A percentile compares a stretch with the other conserved stretches of the same genome.
Evolutionary conservation across 2,329 filamentous ascomycete species (phyloP).

Genomic region (Beauveria scarabaeidicola): DNA sequence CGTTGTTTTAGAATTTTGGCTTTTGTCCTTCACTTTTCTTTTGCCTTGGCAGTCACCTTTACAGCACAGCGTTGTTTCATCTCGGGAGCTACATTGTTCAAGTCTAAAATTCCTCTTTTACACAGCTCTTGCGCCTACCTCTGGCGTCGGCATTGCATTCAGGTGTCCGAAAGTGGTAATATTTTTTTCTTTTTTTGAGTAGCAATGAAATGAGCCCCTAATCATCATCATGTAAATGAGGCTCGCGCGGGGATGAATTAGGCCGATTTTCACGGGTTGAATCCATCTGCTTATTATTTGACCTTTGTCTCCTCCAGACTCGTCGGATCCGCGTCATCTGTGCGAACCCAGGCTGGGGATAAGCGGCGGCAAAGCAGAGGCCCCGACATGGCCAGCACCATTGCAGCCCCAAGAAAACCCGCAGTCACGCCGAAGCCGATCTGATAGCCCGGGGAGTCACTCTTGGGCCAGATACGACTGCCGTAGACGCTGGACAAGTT

Average conservation of each 20-base stretch:
- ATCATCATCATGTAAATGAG: not conserved
- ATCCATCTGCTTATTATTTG: not conserved
- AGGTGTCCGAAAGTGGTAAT: not conserved
- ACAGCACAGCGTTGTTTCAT: not conserved
- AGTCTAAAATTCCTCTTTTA: no score
- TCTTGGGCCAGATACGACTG: slow-evolving; percentile 22
- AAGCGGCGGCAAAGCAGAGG: slow-evolving; percentile 16
- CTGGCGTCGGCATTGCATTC: not conserved
- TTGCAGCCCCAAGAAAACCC: slow-evolving; percentile 19
- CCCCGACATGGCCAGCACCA: slow-evolving; percentile 17
- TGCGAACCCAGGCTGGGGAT: not conserved
- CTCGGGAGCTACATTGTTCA: not conserved
- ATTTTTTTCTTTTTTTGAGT: no score
- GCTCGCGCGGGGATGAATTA: not conserved
- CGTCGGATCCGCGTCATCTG: not conserved
- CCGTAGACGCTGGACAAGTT: slow-evolving; percentile 25
- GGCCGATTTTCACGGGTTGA: not conserved
- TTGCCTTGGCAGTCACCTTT: not conserved
- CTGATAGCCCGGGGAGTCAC: slow-evolving; percentile 19
- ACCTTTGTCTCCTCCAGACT: not conserved
- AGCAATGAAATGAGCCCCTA: not conserved
- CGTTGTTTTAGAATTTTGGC: not conserved
- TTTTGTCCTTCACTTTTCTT: not conserved
- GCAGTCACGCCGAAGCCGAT: slow-evolving; percentile 23
- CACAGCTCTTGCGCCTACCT: not conserved